Base-by-base conservation (phyloP, 1,284 basidiomycete species). In the Mycena sp. region DNA sequence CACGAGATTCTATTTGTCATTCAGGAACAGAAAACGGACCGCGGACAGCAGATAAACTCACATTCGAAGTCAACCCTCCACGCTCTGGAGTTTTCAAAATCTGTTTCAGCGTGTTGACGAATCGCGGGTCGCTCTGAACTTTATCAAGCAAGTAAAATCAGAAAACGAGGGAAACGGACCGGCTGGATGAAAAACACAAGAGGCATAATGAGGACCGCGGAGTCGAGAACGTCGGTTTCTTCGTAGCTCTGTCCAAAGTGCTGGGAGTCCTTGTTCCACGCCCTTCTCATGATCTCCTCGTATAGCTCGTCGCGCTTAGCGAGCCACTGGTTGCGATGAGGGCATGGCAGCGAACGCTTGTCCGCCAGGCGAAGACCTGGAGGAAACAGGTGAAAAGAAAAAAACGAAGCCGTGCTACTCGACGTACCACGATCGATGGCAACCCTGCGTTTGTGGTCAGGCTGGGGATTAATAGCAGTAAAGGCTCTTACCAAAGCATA, bases 1-100 rank as follows among this genome's bases (percentile, higher is more conserved):
- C 6, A 93, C 91, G 10, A 92, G 79, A 64, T 86, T 87, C 88
- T 90, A 14, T 35, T n/a, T n/a, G n/a, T n/a, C n/a, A 49, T 4
- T 37, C 41, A 37, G 30, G 26, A 51, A 35, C 23, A 46, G 11
- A 57, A 40, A 26, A 56, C 61, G 7, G 5, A 2, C 23, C 14
- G 23, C 21, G 12, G 43, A 21, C n/a, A n/a, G 16, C 4, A 43
- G 2, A 50, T 7, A 4, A 32, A 35, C 85, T 48, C 64, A 89
- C 94, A 78, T 96, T 95, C 3, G 93, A 92, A 7, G 92, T 94
- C 72, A 97, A 80, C 17, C 95, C 95, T 1, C 95, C 95, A 52
- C 92, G 86, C 74, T 96, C 93, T 0, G 92, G 94, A 29, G 91
- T 90, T 74, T 86, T 90, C 77, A 97, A 74, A 61, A 97, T 92